phyloP scores from a whole-genome alignment of 2,329 filamentous ascomycete species.

The Pseudogymnoascus sp. region DNA sequence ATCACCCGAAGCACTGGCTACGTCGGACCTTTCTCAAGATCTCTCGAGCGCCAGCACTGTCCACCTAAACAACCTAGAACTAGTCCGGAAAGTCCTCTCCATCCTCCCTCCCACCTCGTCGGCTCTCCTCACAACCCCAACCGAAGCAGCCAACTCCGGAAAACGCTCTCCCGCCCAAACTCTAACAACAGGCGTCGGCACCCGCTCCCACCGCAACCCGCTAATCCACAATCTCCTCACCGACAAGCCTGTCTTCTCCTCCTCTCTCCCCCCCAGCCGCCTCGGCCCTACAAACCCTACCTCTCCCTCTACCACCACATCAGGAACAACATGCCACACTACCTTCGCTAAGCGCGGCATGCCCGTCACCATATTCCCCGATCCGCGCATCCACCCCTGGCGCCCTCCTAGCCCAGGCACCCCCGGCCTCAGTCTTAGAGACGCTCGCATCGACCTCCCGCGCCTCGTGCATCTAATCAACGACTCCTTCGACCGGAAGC shows the following conservation, averaged over 20 bases:
- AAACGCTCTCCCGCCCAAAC: slow-evolving; percentile 29
- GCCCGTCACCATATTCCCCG: slow-evolving; percentile 74
- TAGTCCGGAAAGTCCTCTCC: slow-evolving; percentile 61
- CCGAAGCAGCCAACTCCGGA: slow-evolving; percentile 57
- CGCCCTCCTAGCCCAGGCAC: slow-evolving; percentile 49
- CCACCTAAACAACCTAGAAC: slow-evolving; percentile 62
- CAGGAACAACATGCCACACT: slow-evolving; percentile 42
- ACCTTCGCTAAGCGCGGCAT: slow-evolving; percentile 89
- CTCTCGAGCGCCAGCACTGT: slow-evolving; percentile 27
- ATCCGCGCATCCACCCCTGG: slow-evolving; percentile 61
- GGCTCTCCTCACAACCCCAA: slow-evolving; percentile 77
- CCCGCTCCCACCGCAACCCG: slow-evolving; percentile 60
- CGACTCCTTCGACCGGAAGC: slow-evolving; percentile 78
- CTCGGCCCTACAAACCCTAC: slow-evolving; percentile 30
- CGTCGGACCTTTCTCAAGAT: slow-evolving; percentile 12
- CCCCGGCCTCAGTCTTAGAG: slow-evolving; percentile 61
- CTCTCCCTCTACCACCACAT: slow-evolving; percentile 24
- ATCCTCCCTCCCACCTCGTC: slow-evolving; percentile 79
- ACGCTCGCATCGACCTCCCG: slow-evolving; percentile 73
- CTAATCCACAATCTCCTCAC: slow-evolving; percentile 93
- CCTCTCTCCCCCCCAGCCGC: slow-evolving; percentile 71
- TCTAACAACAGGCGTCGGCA: slow-evolving; percentile 35
- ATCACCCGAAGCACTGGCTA: background rate
- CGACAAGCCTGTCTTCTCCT: slow-evolving; percentile 86
- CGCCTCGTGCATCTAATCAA: slow-evolving; percentile 82